Conservation (phyloP, 2,329 filamentous ascomycete species). For the Xylaria hypoxylon region DNA sequence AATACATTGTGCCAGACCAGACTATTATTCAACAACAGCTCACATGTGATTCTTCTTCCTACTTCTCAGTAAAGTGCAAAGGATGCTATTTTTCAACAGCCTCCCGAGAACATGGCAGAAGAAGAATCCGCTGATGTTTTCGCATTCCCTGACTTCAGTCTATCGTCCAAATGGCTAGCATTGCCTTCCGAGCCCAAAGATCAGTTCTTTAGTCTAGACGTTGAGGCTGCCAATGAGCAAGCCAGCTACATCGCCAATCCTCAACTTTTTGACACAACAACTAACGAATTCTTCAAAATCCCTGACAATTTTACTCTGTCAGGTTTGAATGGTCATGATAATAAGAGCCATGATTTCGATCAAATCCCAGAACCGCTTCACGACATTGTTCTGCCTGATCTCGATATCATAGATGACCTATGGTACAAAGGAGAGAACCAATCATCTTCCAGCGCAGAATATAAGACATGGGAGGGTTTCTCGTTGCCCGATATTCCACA, state of each 20-base stretch:
- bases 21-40: neutral
- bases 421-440: constrained; percentile 61
- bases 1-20: neutral
- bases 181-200: constrained; percentile 44
- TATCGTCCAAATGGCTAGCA: constrained; percentile 63
- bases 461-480: constrained; percentile 79
- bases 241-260: constrained; percentile 22
- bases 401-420: constrained; percentile 54
- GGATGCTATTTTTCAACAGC: constrained; percentile 32
- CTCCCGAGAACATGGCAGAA: constrained; percentile 52
- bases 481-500: constrained; percentile 56
- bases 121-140: constrained; percentile 68
- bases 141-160: constrained; percentile 71
- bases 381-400: constrained; percentile 43
- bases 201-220: constrained; percentile 59
- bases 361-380: constrained; percentile 42
- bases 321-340: constrained; percentile 28
- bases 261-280: constrained; percentile 31
- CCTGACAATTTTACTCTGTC: constrained; percentile 49
- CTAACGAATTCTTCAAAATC: constrained; percentile 59
- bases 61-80: constrained; percentile 25
- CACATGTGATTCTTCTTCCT: constrained; percentile 1
- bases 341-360: constrained; percentile 21
- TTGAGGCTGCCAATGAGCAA: constrained; percentile 48
- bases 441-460: constrained; percentile 53